These are phyloP conservation scores for Boechera stricta DNA, from an alignment of 345 rosid genomes.

Conservation along the genomic window DNA sequence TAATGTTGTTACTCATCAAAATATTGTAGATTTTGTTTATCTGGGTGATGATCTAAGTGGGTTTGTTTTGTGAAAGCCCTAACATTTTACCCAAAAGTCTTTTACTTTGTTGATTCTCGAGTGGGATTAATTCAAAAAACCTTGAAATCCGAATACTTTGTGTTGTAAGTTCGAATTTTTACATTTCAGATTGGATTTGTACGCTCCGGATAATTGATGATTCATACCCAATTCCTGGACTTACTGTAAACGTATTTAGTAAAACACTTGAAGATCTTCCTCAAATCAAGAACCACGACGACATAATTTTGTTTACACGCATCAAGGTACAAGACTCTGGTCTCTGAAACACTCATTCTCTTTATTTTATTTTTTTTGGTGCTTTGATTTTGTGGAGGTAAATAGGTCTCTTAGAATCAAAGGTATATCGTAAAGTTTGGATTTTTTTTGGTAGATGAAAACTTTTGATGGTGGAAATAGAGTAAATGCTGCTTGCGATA, in stretches of 20 bases:
- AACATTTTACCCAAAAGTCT: neutral
- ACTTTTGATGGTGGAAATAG: conserved; percentile 23
- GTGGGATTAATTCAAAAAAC: neutral
- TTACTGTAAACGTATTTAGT: conserved; percentile 57
- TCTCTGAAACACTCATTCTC: neutral
- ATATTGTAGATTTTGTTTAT: no score
- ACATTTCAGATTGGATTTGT: conserved; percentile 61
- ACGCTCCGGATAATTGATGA: conserved; percentile 62
- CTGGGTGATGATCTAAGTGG: neutral
- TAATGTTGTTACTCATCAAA: neutral
- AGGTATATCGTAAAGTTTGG: neutral
- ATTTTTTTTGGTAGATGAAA: conserved; percentile 30
- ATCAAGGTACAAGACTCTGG: conserved; percentile 57
- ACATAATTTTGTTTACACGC: conserved; percentile 61
- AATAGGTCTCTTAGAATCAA: neutral
- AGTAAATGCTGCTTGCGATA: conserved; percentile 65
- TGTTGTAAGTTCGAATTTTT: neutral
- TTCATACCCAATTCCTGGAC: conserved; percentile 51
- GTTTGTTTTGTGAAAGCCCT: conserved; percentile 5
- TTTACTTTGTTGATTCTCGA: neutral
- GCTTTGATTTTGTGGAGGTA: neutral
- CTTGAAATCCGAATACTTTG: no score
- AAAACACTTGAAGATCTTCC: conserved; percentile 60
- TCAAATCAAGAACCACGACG: conserved; percentile 51
- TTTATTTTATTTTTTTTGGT: neutral